Base-by-base conservation (phyloP, 139 green algal species). In the Dunaliella primolecta region DNA sequence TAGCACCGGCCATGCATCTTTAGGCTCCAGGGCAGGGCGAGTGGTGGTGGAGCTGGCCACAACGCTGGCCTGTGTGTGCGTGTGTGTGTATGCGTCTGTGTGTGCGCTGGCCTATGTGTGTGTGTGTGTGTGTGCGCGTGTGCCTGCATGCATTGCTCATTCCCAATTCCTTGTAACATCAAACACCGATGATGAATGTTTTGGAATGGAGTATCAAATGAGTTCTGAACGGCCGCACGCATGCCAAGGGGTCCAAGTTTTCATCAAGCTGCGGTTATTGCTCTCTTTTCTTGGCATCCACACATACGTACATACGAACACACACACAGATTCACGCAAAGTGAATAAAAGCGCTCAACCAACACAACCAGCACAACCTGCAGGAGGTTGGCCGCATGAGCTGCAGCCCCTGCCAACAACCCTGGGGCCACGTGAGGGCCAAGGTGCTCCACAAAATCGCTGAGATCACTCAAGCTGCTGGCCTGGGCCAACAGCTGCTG, bases 101-200 rank as follows among this genome's bases (percentile, higher is more conserved):
- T 64, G 46, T 64, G 46, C 15, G 46, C 15, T n/a, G n/a, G 46
- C 15, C 7, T 64, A 15, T 64, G 46, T 15, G 46, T 15, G 29
- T 32, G 27, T 35, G 71, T 35, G 29, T 32, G 29, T 77, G 21
- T 7, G 71, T 2, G 25, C 71, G 29, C 71, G 25, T 31, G 71
- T 77, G 29, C 71, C 2, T 77, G 71, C 71, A 21, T 77, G 71
- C 75, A 80, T 80, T 31, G n/a, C n/a, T n/a, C n/a, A n/a, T n/a
- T n/a, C n/a, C n/a, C n/a, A n/a, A n/a, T n/a, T n/a, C n/a, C n/a
- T n/a, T n/a, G n/a, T n/a, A n/a, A n/a, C n/a, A n/a, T n/a, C n/a
- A n/a, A n/a, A n/a, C n/a, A n/a, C n/a, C n/a, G n/a, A n/a, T n/a
- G n/a, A n/a, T n/a, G n/a, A n/a, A n/a, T n/a, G n/a, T n/a, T n/a